phyloP scores from a whole-genome alignment of 2,329 filamentous ascomycete species.

The Botrytis deweyae region DNA sequence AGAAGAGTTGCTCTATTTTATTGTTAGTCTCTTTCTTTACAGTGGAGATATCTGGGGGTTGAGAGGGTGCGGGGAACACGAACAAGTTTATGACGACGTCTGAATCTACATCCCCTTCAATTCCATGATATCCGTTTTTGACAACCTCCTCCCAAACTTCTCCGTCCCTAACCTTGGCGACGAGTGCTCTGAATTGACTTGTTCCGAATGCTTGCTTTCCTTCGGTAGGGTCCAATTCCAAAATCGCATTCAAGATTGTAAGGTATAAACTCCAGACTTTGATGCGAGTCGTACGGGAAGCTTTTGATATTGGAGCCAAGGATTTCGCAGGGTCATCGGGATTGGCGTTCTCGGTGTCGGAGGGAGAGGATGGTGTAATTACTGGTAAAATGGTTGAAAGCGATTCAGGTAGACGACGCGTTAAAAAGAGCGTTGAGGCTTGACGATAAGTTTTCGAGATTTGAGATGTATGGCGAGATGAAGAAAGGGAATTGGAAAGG shows the following conservation, averaged over 20 bases:
- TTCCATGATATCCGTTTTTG: slow-evolving; percentile 79
- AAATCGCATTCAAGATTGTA: slow-evolving; percentile 85
- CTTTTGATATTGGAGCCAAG: slow-evolving; percentile 66
- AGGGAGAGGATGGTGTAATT: slow-evolving; percentile 55
- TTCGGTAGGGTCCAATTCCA: slow-evolving; percentile 86
- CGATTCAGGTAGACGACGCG: slow-evolving; percentile 86
- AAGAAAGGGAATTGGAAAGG: slow-evolving; percentile 57
- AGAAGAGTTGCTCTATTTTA: slow-evolving; percentile 75
- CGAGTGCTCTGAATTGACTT: slow-evolving; percentile 79
- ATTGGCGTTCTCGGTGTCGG: slow-evolving; percentile 37
- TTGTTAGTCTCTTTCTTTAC: slow-evolving; percentile 30
- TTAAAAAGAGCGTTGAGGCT: slow-evolving; percentile 90
- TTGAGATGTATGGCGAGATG: slow-evolving; percentile 62
- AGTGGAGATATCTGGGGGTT: slow-evolving; percentile 11
- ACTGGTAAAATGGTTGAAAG: slow-evolving; percentile 81
- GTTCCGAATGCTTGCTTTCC: slow-evolving; percentile 86
- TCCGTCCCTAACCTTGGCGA: slow-evolving; percentile 82
- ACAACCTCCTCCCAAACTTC: slow-evolving; percentile 94
- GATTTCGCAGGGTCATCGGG: slow-evolving; percentile 43
- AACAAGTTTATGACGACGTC: slow-evolving; percentile 91
- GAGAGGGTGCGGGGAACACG: slow-evolving; percentile 38
- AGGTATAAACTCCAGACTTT: slow-evolving; percentile 98
- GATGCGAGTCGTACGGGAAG: slow-evolving; percentile 78
- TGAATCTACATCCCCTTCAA: slow-evolving; percentile 87
- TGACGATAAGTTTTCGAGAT: slow-evolving; percentile 94